phyloP scores from a whole-genome alignment of 164 flowering plant genomes.

The Umbilicus rupestris region DNA sequence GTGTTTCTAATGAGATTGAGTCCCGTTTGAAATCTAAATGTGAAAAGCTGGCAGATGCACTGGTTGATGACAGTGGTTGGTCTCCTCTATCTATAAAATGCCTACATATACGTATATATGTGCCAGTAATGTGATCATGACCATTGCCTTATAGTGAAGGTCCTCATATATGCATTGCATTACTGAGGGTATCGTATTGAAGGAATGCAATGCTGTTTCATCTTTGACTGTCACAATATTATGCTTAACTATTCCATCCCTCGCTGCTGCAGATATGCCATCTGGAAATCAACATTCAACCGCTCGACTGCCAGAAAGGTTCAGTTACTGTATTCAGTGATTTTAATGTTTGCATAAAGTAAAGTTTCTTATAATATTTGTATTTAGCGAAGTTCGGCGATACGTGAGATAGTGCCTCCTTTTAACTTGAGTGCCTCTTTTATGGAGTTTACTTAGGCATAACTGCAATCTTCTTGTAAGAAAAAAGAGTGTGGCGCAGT shows the following conservation, averaged over 20 bases:
- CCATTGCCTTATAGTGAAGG: not conserved
- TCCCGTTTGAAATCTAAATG: constrained; percentile 71
- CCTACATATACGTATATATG: not conserved
- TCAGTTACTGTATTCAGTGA: not conserved
- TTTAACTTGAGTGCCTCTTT: not conserved
- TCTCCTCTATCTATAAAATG: constrained; percentile 4
- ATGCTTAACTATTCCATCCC: constrained; percentile 4
- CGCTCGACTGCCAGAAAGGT: constrained; percentile 95
- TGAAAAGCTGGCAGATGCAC: constrained; percentile 63
- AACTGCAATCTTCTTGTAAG: too few relatives aligned
- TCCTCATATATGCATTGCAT: not conserved
- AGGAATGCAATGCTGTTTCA: not conserved
- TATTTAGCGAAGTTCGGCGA: not conserved
- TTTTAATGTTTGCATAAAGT: not conserved
- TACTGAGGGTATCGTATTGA: too few relatives aligned
- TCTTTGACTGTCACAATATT: not conserved
- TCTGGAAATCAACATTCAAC: constrained; percentile 50
- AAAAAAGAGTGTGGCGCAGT: too few relatives aligned
- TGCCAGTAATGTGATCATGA: not conserved
- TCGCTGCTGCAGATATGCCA: constrained; percentile 42
- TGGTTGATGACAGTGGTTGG: constrained; percentile 66
- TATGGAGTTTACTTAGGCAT: too few relatives aligned
- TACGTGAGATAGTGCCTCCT: not conserved
- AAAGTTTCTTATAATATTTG: not conserved
- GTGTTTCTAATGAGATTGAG: constrained; percentile 65